phyloP scores from a whole-genome alignment of 2,329 filamentous ascomycete species.

The Orbilia ellipsospora region DNA sequence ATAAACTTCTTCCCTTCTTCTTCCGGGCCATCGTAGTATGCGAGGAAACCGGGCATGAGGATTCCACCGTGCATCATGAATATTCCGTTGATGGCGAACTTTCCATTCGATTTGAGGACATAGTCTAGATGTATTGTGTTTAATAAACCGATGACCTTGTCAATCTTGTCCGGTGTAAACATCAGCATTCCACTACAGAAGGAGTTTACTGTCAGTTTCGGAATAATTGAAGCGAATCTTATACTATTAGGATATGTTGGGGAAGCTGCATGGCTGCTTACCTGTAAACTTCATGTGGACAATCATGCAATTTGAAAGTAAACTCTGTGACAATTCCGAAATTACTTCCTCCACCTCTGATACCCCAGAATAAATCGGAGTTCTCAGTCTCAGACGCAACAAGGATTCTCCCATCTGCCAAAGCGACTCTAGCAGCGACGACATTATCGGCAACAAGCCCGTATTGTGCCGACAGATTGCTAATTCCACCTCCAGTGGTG shows the following conservation, averaged over 20 bases:
- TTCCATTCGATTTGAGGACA: constrained; percentile 49
- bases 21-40: constrained; percentile 47
- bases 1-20: constrained; percentile 37
- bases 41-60: constrained; percentile 32
- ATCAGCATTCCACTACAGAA: constrained; percentile 30
- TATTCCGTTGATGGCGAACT: constrained; percentile 33
- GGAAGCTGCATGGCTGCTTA: neutral
- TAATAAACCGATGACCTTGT: constrained; percentile 18
- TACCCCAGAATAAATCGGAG: constrained; percentile 70
- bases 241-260: neutral
- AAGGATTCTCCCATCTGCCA: constrained; percentile 66
- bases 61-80: constrained; percentile 19
- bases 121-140: constrained; percentile 32
- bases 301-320: constrained; percentile 66
- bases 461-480: constrained; percentile 34
- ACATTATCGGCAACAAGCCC: constrained; percentile 51
- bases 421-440: constrained; percentile 43
- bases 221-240: too few relatives aligned
- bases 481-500: constrained; percentile 49
- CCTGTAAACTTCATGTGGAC: constrained; percentile 57
- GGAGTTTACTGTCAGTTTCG: constrained; percentile 4
- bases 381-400: constrained; percentile 62
- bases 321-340: constrained; percentile 69
- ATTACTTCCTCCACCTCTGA: constrained; percentile 70
- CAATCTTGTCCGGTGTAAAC: constrained; percentile 34